These are phyloP conservation scores for Amanita pallidorosea DNA, from an alignment of 768 basidiomycete genomes.

Conservation along the genomic window DNA sequence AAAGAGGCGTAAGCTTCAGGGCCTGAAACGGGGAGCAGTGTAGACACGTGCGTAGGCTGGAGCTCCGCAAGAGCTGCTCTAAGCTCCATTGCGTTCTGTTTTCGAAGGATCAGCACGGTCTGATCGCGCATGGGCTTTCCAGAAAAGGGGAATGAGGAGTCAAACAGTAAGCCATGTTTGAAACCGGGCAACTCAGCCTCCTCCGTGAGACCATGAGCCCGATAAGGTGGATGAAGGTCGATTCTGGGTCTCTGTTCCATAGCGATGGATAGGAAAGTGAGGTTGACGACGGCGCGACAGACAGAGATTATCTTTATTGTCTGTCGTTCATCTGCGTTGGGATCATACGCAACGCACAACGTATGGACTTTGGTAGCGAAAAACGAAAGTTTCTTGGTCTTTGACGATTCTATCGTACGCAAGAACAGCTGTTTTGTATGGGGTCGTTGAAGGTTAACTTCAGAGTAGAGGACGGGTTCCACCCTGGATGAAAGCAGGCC, in stretches of 20 bases:
- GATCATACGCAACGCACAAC: conserved; percentile 24
- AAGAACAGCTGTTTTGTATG: conserved; percentile 24
- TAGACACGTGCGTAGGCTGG: conserved; percentile 1
- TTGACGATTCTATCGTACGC: conserved; percentile 24
- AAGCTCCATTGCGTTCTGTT: not conserved
- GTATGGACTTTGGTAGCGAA: conserved; percentile 26
- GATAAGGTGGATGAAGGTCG: not conserved
- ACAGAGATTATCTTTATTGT: conserved; percentile 20
- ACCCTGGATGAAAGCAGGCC: conserved; percentile 16
- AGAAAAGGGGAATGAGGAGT: not conserved
- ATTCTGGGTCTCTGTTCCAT: conserved; percentile 3
- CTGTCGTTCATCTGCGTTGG: conserved; percentile 15
- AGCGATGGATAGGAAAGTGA: conserved; percentile 27
- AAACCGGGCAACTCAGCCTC: not conserved
- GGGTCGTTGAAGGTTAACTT: conserved; percentile 21
- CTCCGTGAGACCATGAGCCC: not conserved
- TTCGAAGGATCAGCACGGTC: conserved; percentile 2
- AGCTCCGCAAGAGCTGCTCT: conserved; percentile 1
- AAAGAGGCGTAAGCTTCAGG: not conserved
- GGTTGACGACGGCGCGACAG: conserved; percentile 21
- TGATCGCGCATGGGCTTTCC: not conserved
- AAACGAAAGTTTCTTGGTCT: conserved; percentile 19
- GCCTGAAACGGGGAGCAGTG: not conserved
- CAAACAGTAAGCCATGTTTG: not conserved
- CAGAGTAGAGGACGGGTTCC: conserved; percentile 23